Evolutionary conservation across 1,139 yeast genomes (phyloP).

Genomic region (Meyerozyma smithsonii): DNA sequence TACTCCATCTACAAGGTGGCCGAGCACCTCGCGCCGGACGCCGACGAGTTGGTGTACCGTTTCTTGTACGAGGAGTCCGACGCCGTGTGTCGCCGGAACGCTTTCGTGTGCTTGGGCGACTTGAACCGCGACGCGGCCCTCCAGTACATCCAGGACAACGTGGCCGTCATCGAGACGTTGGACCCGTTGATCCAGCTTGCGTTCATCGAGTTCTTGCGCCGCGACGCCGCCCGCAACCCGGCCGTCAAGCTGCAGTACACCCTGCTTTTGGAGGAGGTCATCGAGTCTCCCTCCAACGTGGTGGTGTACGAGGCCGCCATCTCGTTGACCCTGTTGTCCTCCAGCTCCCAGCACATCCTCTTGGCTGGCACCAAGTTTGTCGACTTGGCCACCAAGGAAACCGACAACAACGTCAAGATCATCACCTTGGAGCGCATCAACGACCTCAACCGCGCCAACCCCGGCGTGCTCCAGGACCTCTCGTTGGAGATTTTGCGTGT

Average conservation of each 20-base stretch:
- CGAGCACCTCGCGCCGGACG: constrained; percentile 89
- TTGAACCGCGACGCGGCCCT: constrained; percentile 84
- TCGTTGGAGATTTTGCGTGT: constrained; percentile 85
- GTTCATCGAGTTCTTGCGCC: constrained; percentile 85
- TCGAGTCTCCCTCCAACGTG: constrained; percentile 66
- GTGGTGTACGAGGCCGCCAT: constrained; percentile 92
- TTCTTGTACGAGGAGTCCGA: constrained; percentile 82
- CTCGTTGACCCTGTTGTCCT: constrained; percentile 70
- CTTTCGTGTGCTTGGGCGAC: constrained; percentile 81
- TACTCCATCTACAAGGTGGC: constrained; percentile 78
- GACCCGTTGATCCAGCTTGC: constrained; percentile 88
- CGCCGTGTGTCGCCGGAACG: constrained; percentile 93
- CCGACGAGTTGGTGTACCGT: constrained; percentile 73
- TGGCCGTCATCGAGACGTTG: constrained; percentile 56
- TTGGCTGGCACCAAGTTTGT: constrained; percentile 82
- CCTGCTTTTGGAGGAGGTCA: constrained; percentile 64
- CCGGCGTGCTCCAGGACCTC: constrained; percentile 81
- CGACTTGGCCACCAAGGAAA: constrained; percentile 84
- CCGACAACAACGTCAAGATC: constrained; percentile 90
- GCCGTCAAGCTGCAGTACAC: constrained; percentile 68
- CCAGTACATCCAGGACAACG: constrained; percentile 71
- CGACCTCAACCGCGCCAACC: constrained; percentile 68
- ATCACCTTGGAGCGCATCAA: constrained; percentile 85
- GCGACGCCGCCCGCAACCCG: constrained; percentile 64
- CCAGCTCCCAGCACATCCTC: constrained; percentile 61